Evolutionary conservation across 805 yeast species (phyloP), one percentile per base, ranked within the genome.

Genomic region (Cyberlindnera xylosilytica): DNA sequence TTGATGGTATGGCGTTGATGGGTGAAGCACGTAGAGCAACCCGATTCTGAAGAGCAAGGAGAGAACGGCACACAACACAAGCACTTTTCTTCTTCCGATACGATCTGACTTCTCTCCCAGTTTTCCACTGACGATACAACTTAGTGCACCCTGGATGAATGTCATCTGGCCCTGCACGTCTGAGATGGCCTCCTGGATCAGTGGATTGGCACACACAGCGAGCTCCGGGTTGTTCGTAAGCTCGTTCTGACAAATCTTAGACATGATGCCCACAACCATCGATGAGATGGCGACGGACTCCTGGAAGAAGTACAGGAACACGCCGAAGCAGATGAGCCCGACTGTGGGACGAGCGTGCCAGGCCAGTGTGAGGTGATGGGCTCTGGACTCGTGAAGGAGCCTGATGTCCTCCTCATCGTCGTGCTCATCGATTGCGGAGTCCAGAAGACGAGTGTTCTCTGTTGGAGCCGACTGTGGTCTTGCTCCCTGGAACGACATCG

Each of bases 91-190:
- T 43, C 93, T 66, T 2, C 93, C 93, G 46, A 71, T 65, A 26
- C 77, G 62, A 57, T 85, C 93, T 17, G 86, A 78, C 12, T 77
- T 55, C 39, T 77, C 75, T 2, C 88, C 83, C 42, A 83, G 61
- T 50, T 79, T 79, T 1, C 85, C 83, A 44, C 79, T 63, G n/a
- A 79, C 73, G 1, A 81, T 42, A 19, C 79, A 66, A 22, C 73
- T 68, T 3, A 76, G 56, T 0, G 73, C 42, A 1, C 81, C 80
- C 5, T 64, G 52, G 2, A 70, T 42, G 6, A 80, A 49, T 33
- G 66, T 58, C 16, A 56, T 51, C 43, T 68, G 63, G 38, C 81
- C 72, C 41, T 75, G 76, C 33, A 83, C 61, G 33, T 66, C 60
- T 3, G 87, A 78, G 19, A 74, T 64, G 24, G 56, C 45, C 20